Percentiles rank a stretch among this genome's conserved stretches.
Conservation (phyloP, 257 asterid genomes). For the Solanum chiquidenum region DNA sequence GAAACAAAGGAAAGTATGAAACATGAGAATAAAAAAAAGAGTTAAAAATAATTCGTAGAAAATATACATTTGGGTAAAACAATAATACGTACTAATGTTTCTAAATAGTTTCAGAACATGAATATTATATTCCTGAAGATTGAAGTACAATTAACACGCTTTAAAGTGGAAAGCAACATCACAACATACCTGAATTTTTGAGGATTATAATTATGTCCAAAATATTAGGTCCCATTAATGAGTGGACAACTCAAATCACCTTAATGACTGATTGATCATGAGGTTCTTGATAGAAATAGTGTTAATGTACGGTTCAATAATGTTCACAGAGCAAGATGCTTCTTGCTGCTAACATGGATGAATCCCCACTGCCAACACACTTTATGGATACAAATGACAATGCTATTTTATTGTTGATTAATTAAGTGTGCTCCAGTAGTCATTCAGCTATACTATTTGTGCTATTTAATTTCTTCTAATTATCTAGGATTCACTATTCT, state of each 20-base stretch:
- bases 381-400: not conserved
- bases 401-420: not conserved
- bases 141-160: not conserved
- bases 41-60: too few relatives aligned
- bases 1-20: too few relatives aligned
- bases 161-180: not conserved
- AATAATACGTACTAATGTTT: too few relatives aligned
- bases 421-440: too few relatives aligned
- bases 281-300: not conserved
- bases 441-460: too few relatives aligned
- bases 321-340: not conserved
- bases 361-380: too few relatives aligned
- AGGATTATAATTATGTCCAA: not conserved
- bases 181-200: not conserved
- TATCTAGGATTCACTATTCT: too few relatives aligned
- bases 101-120: not conserved
- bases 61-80: too few relatives aligned
- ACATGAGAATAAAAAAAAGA: too few relatives aligned
- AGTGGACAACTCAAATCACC: not conserved
- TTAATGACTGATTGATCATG: not conserved
- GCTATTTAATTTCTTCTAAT: too few relatives aligned
- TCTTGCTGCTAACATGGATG: not conserved
- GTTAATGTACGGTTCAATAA: not conserved
- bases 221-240: not conserved
- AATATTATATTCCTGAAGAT: not conserved